Percentiles rank a stretch among this genome's conserved stretches.
These are phyloP conservation scores for Suillus hirtellus DNA, from an alignment of 768 basidiomycete genomes.

Conservation along the genomic window DNA sequence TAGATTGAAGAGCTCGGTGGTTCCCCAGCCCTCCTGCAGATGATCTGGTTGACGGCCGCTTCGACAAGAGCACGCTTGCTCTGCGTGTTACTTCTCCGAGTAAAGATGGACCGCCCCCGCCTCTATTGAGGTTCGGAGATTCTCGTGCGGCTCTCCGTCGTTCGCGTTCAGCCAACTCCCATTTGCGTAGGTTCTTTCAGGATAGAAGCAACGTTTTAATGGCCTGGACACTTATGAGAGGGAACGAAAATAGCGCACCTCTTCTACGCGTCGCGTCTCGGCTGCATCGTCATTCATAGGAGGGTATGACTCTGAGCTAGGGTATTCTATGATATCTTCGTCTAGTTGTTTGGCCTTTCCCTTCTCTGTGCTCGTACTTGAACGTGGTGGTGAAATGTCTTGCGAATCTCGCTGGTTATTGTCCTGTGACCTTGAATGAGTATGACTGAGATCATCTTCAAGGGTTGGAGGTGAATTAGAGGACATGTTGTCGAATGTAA, in stretches of 20 bases:
- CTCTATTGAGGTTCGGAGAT: constrained; percentile 33
- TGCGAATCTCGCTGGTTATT: constrained; percentile 20
- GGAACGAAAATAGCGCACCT: constrained; percentile 46
- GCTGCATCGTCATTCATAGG: constrained; percentile 65
- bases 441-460: constrained; percentile 48
- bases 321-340: constrained; percentile 28
- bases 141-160: constrained; percentile 73
- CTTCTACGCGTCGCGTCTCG: constrained; percentile 69
- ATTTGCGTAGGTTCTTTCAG: constrained; percentile 67
- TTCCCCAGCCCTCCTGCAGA: constrained; percentile 36
- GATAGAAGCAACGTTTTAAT: constrained; percentile 6
- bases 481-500: constrained; percentile 36
- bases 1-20: constrained; percentile 49
- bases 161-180: constrained; percentile 78
- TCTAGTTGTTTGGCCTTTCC: constrained; percentile 33
- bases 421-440: constrained; percentile 36
- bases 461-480: constrained; percentile 26
- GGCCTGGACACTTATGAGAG: background rate
- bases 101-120: constrained; percentile 39
- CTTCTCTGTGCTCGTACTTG: constrained; percentile 30
- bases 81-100: constrained; percentile 58
- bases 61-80: constrained; percentile 59
- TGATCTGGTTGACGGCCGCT: constrained; percentile 36
- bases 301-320: constrained; percentile 49
- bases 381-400: constrained; percentile 25